Evolutionary conservation across 306 rosid genomes (phyloP).

Genomic region (Leucaena leucocephala): DNA sequence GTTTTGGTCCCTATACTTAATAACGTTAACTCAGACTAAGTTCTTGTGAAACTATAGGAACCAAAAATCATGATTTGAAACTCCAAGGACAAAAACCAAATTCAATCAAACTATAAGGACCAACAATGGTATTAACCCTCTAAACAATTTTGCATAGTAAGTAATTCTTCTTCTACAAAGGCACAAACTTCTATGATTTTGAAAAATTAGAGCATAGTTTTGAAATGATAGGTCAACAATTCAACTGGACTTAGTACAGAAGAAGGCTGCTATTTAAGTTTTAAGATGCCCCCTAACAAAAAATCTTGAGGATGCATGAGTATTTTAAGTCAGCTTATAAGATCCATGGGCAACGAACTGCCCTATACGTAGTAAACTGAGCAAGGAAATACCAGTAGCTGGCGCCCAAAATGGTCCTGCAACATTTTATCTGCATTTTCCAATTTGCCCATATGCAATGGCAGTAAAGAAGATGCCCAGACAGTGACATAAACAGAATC

Average conservation of each 20-base stretch:
- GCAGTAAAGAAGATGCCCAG: slow-evolving; percentile 93
- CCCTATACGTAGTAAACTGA: neutral
- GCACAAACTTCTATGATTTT: neutral
- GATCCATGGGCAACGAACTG: slow-evolving; percentile 7
- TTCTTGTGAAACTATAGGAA: too few species aligned
- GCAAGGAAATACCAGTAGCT: slow-evolving; percentile 72
- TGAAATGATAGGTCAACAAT: slow-evolving; percentile 19
- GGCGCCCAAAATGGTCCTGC: slow-evolving; percentile 83
- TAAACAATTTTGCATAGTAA: slow-evolving; percentile 14
- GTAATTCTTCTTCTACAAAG: slow-evolving; percentile 5
- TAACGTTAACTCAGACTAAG: too few species aligned
- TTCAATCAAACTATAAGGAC: too few species aligned
- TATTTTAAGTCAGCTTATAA: neutral
- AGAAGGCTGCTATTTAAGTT: neutral
- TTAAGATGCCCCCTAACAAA: neutral
- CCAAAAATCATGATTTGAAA: too few species aligned
- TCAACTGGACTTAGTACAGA: slow-evolving; percentile 13
- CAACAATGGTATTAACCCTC: neutral
- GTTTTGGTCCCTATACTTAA: too few species aligned
- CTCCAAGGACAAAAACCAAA: too few species aligned
- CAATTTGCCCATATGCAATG: slow-evolving; percentile 88
- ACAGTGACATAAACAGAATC: slow-evolving; percentile 78
- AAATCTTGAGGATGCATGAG: neutral
- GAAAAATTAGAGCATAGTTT: neutral
- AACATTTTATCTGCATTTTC: slow-evolving; percentile 69